Evolutionary conservation across 306 rosid species (phyloP).

Genomic region (Prunus armeniaca): DNA sequence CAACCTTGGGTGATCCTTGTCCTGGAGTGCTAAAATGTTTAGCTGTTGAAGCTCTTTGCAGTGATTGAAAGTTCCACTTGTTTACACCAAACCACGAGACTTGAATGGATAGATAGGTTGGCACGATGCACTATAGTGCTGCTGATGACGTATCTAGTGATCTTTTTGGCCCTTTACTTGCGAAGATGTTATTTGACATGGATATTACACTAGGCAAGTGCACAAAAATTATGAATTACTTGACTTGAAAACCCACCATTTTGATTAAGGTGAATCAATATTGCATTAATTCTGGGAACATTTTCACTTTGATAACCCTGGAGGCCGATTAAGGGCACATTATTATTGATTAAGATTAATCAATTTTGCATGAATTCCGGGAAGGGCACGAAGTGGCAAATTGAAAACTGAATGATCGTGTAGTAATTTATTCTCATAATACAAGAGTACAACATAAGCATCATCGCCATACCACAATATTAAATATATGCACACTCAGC

Average conservation of each 20-base stretch:
- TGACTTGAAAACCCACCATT: no score
- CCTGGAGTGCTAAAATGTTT: constrained; percentile 11
- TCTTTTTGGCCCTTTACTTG: no score
- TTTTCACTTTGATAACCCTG: neutral
- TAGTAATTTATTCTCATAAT: neutral
- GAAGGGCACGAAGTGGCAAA: neutral
- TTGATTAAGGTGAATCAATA: no score
- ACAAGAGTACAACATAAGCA: neutral
- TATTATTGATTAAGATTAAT: neutral
- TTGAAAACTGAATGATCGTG: neutral
- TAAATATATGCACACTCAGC: no score
- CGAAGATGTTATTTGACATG: no score
- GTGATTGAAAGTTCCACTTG: neutral
- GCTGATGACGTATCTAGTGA: no score
- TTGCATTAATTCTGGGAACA: no score
- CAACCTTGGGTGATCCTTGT: constrained; percentile 13
- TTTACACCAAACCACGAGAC: neutral
- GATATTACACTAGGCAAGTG: no score
- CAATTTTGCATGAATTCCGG: neutral
- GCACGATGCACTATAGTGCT: no score
- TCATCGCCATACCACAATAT: neutral
- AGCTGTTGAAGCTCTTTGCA: constrained; percentile 18
- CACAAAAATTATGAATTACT: no score
- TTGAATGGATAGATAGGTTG: neutral
- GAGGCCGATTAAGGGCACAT: neutral